Percentiles rank a stretch among this genome's conserved stretches.
phyloP scores from a whole-genome alignment of 148 eudicot genomes.

The Simmondsia chinensis region DNA sequence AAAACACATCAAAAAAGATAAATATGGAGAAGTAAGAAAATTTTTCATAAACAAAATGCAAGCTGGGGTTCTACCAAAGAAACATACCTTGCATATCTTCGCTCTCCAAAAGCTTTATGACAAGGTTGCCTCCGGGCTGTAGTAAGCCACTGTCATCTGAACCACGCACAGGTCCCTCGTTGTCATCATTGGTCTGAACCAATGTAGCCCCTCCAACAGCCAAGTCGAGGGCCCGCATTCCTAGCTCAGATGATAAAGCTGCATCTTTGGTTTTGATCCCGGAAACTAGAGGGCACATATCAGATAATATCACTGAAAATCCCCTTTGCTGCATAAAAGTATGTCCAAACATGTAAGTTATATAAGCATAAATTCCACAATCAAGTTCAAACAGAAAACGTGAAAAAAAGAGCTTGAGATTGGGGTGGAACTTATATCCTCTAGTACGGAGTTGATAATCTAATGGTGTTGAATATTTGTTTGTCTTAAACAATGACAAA shows the following conservation, averaged over 20 bases:
- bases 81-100: constrained; percentile 62
- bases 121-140: constrained; percentile 64
- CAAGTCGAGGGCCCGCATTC: constrained; percentile 79
- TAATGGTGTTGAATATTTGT: too few relatives aligned
- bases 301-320: constrained; percentile 83
- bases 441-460: too few relatives aligned
- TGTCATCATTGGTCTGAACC: constrained; percentile 11
- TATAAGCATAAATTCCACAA: too few relatives aligned
- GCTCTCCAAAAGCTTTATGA: constrained; percentile 81
- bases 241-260: constrained; percentile 80
- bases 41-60: background rate
- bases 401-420: too few relatives aligned
- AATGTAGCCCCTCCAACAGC: constrained; percentile 54
- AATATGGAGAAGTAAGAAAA: too few relatives aligned
- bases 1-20: too few relatives aligned
- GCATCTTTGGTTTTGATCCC: constrained; percentile 86
- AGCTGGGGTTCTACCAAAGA: background rate
- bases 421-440: too few relatives aligned
- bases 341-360: background rate
- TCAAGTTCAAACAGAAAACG: too few relatives aligned
- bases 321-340: constrained; percentile 55
- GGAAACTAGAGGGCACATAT: constrained; percentile 91
- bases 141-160: constrained; percentile 41
- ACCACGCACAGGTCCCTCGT: too few relatives aligned
- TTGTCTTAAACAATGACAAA: too few relatives aligned